These are phyloP conservation scores for Plectosphaerella cucumerina DNA, from an alignment of 2,329 filamentous ascomycete species.

Conservation along the genomic window DNA sequence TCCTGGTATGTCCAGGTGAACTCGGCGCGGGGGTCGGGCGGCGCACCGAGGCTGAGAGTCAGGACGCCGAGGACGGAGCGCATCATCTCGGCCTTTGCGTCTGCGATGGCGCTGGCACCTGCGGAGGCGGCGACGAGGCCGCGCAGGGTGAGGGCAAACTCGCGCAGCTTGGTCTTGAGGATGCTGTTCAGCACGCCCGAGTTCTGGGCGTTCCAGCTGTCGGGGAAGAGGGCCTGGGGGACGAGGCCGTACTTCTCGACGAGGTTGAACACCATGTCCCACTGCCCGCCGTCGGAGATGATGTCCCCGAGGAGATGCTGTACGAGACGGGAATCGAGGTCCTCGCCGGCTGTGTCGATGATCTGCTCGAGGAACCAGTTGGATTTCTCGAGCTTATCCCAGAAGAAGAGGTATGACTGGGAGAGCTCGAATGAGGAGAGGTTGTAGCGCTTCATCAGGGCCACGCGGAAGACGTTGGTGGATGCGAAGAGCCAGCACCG, in stretches of 20 bases:
- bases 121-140: slow-evolving; percentile 37
- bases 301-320: slow-evolving; percentile 65
- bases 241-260: slow-evolving; percentile 87
- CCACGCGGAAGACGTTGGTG: slow-evolving; percentile 88
- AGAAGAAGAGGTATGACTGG: slow-evolving; percentile 86
- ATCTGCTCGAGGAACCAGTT: slow-evolving; percentile 88
- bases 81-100: slow-evolving; percentile 68
- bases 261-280: slow-evolving; percentile 88
- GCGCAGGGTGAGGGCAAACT: slow-evolving; percentile 74
- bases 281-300: slow-evolving; percentile 79
- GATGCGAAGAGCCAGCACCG: slow-evolving; percentile 90
- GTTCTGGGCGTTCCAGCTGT: slow-evolving; percentile 73
- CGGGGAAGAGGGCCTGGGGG: slow-evolving; percentile 76
- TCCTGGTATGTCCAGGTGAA: slow-evolving; percentile 82
- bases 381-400: slow-evolving; percentile 89
- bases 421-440: slow-evolving; percentile 80
- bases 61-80: slow-evolving; percentile 75
- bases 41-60: slow-evolving; percentile 78
- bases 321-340: slow-evolving; percentile 69
- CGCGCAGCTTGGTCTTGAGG: slow-evolving; percentile 81
- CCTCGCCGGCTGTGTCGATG: slow-evolving; percentile 61
- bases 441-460: slow-evolving; percentile 78
- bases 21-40: slow-evolving; percentile 62
- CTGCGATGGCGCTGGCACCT: slow-evolving; percentile 34
- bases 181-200: slow-evolving; percentile 67